These are phyloP conservation scores for Plantago coronopus DNA, from an alignment of 305 asterid species.

Conservation along the genomic window DNA sequence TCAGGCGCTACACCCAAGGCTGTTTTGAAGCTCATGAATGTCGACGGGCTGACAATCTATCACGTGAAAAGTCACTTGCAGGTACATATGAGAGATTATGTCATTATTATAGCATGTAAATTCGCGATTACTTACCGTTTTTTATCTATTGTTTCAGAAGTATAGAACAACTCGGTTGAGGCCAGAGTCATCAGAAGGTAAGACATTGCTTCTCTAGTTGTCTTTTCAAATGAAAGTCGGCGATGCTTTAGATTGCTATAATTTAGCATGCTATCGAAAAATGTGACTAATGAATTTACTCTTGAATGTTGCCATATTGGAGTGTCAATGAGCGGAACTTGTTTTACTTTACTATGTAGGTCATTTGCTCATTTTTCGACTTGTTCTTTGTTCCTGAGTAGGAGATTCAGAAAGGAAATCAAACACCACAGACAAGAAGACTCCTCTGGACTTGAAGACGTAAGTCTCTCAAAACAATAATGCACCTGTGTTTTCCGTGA, in stretches of 20 bases:
- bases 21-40: slow-evolving; percentile 66
- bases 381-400: slow-evolving; percentile 22
- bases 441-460: slow-evolving; percentile 61
- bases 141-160: slow-evolving; percentile 46
- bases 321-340: slow-evolving; percentile 4
- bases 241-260: no score
- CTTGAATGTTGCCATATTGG: no score
- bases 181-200: slow-evolving; percentile 70
- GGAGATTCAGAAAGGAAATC: slow-evolving; percentile 51
- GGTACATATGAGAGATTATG: slow-evolving; percentile 28
- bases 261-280: background rate
- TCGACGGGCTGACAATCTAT: slow-evolving; percentile 60
- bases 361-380: background rate
- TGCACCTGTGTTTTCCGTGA: no score
- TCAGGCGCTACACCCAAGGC: slow-evolving; percentile 76
- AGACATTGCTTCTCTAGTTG: slow-evolving; percentile 1
- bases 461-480: slow-evolving; percentile 8
- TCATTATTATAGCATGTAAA: slow-evolving; percentile 9
- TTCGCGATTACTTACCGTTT: slow-evolving; percentile 19
- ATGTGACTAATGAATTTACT: no score
- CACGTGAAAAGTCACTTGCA: slow-evolving; percentile 80
- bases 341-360: background rate
- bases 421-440: slow-evolving; percentile 35
- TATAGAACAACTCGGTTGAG: slow-evolving; percentile 64
- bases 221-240: no score